phyloP scores from a whole-genome alignment of 2,329 filamentous ascomycete species.

The Corinectria fuckeliana region DNA sequence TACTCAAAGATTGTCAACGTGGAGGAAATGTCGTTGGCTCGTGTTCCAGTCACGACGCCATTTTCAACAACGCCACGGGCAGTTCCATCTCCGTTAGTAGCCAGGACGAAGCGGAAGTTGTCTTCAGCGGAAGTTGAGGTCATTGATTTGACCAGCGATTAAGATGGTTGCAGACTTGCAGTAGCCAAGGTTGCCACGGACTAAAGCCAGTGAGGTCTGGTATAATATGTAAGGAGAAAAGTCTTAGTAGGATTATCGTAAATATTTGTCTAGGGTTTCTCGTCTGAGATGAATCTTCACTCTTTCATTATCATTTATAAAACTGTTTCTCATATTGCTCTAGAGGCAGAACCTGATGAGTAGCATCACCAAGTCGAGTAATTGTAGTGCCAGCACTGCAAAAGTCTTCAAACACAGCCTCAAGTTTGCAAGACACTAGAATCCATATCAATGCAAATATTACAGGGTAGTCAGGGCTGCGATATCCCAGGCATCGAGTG shows the following conservation, averaged over 20 bases:
- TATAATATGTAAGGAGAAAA: no score
- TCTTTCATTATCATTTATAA: no score
- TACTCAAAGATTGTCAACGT: slow-evolving; percentile 7
- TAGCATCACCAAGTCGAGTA: background rate
- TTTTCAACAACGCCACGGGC: background rate
- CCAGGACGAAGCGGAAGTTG: slow-evolving; percentile 11
- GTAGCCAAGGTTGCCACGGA: no score
- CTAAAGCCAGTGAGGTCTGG: no score
- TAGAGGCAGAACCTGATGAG: background rate
- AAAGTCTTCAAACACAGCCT: background rate
- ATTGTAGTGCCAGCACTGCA: background rate
- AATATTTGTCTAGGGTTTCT: no score
- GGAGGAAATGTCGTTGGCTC: background rate
- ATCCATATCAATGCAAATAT: no score
- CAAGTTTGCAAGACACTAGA: no score
- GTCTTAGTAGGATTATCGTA: no score
- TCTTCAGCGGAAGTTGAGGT: background rate
- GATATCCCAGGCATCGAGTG: background rate
- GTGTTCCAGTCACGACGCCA: background rate
- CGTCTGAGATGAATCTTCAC: no score
- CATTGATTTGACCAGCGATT: slow-evolving; percentile 19
- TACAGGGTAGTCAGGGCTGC: background rate
- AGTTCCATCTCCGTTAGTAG: background rate
- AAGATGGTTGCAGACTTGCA: no score
- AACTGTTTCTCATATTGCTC: no score